A percentile compares a stretch with the other conserved stretches of the same genome.
Conservation (phyloP, 2,329 filamentous ascomycete genomes). For the Stenocarpella maydis region DNA sequence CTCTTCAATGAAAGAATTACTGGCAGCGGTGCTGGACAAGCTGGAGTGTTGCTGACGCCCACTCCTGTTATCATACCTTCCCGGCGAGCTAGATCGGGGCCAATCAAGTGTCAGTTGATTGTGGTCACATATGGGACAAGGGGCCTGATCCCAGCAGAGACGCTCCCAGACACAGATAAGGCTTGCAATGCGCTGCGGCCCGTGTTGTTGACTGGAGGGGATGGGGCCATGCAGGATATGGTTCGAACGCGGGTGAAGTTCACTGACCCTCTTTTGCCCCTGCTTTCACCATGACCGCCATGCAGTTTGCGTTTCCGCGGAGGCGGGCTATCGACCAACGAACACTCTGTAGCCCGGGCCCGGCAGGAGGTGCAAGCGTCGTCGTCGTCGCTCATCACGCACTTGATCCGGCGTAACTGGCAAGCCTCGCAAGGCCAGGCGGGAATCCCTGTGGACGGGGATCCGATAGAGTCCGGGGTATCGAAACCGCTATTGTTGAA, state of each 20-base stretch:
- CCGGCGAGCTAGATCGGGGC: slow-evolving; percentile 60
- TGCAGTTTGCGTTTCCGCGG: slow-evolving; percentile 83
- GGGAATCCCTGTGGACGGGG: slow-evolving; percentile 50
- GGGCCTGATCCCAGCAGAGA: slow-evolving; percentile 26
- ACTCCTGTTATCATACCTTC: slow-evolving; percentile 61
- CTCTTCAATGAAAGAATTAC: slow-evolving; percentile 71
- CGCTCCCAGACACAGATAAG: slow-evolving; percentile 19
- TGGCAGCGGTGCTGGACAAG: slow-evolving; percentile 68
- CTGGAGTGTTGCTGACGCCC: slow-evolving; percentile 64
- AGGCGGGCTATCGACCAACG: slow-evolving; percentile 77
- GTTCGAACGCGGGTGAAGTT: slow-evolving; percentile 33
- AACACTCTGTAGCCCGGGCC: slow-evolving; percentile 80
- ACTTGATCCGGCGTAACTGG: slow-evolving; percentile 76
- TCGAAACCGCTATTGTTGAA: slow-evolving; percentile 56
- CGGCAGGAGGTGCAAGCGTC: slow-evolving; percentile 78
- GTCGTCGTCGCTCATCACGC: slow-evolving; percentile 78
- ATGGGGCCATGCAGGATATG: slow-evolving; percentile 23
- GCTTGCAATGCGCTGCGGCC: slow-evolving; percentile 19
- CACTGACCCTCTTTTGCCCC: slow-evolving; percentile 75
- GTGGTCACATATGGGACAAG: slow-evolving; percentile 17
- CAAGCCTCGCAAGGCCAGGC: slow-evolving; percentile 76
- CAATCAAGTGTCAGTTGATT: slow-evolving; percentile 58
- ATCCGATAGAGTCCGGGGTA: slow-evolving; percentile 56
- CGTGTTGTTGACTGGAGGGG: slow-evolving; percentile 9
- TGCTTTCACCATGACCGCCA: slow-evolving; percentile 67